phyloP scores from a whole-genome alignment of 2,329 filamentous ascomycete genomes.

The Dissoconium aciculare region DNA sequence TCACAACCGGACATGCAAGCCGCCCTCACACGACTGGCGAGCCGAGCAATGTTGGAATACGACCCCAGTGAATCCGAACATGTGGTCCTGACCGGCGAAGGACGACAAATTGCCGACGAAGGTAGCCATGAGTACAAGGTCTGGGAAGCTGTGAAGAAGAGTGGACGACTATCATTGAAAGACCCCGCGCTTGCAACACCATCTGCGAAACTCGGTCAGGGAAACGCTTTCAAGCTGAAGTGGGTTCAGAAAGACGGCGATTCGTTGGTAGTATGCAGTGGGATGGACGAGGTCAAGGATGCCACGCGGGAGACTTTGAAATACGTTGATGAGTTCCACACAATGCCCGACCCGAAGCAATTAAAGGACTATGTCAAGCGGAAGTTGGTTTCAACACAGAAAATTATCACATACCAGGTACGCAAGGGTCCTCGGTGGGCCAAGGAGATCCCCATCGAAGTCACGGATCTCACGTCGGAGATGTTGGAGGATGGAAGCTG shows the following conservation, averaged over 20 bases:
- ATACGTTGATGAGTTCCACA: constrained; percentile 53
- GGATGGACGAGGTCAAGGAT: constrained; percentile 60
- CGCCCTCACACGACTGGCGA: constrained; percentile 70
- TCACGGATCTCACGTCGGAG: constrained; percentile 86
- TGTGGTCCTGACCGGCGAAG: constrained; percentile 60
- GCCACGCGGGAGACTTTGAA: constrained; percentile 61
- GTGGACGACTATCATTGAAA: constrained; percentile 32
- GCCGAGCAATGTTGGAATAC: constrained; percentile 75
- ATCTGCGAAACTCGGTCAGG: constrained; percentile 71
- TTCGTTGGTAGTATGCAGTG: constrained; percentile 28
- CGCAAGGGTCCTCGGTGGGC: constrained; percentile 79
- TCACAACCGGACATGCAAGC: constrained; percentile 52
- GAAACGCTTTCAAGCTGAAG: constrained; percentile 72
- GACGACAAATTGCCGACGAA: constrained; percentile 51
- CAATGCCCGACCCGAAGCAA: constrained; percentile 57
- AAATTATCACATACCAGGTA: constrained; percentile 72
- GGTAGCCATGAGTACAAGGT: constrained; percentile 39
- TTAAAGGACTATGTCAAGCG: constrained; percentile 77
- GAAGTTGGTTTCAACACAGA: constrained; percentile 72
- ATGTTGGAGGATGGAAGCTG: constrained; percentile 80
- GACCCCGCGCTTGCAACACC: constrained; percentile 52
- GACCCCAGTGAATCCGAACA: constrained; percentile 70
- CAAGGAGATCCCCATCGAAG: constrained; percentile 75
- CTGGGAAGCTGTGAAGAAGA: constrained; percentile 33
- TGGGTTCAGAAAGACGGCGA: constrained; percentile 51